phyloP scores from a whole-genome alignment of 202 grass and related monocot genomes.

The Schoenoplectus tabernaemontani region DNA sequence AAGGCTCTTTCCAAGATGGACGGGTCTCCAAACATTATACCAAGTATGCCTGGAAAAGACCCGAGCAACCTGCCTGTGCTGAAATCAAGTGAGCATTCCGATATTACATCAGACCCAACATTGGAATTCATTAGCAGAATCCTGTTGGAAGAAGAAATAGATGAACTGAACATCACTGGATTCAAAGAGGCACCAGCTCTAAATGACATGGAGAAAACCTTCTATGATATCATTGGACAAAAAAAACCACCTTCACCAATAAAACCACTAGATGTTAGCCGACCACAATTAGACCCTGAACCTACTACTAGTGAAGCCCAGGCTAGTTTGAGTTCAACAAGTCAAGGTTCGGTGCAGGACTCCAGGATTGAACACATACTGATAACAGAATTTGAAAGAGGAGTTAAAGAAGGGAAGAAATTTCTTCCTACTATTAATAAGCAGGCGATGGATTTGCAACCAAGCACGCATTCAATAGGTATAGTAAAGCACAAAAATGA shows the following conservation, averaged over 20 bases:
- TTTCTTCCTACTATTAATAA: neutral
- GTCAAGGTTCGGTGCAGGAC: neutral
- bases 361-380: neutral
- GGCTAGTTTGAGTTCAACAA: neutral
- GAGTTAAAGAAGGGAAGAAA: neutral
- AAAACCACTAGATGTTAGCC: neutral
- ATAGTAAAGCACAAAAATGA: neutral
- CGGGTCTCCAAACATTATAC: neutral
- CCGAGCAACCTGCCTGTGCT: neutral
- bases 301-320: neutral
- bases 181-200: slow-evolving; percentile 28
- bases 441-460: neutral
- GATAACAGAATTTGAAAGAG: neutral
- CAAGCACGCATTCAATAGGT: neutral
- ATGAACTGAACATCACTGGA: slow-evolving; percentile 29
- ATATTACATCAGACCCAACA: slow-evolving; percentile 30
- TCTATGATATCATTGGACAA: slow-evolving; percentile 46
- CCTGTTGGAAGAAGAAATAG: slow-evolving; percentile 45
- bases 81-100: neutral
- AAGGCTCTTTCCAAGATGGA: neutral
- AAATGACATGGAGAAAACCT: slow-evolving; percentile 53
- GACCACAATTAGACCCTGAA: neutral
- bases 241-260: slow-evolving; percentile 26
- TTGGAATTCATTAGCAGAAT: slow-evolving; percentile 33
- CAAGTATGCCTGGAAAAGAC: neutral